A percentile compares a stretch with the other conserved stretches of the same genome.
Evolutionary conservation across 306 rosid genomes (phyloP).

Genomic region (Luffa acutangula): DNA sequence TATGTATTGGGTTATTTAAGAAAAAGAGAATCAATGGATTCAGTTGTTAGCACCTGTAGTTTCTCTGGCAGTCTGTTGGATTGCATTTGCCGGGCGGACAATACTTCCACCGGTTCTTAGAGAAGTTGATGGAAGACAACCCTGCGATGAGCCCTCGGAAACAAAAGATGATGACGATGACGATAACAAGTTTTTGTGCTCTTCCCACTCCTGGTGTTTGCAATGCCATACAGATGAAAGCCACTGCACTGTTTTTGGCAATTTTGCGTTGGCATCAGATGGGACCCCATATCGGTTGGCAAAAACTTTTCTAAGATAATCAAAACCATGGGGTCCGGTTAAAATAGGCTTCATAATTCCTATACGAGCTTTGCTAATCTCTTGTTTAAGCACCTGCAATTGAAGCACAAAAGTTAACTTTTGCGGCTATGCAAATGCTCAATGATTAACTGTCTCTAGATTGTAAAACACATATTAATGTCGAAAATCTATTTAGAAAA

Average conservation of each 20-base stretch:
- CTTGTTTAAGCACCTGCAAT: constrained; percentile 67
- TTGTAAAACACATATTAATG: background rate
- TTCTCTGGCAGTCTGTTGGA: constrained; percentile 20
- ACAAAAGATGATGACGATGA: constrained; percentile 31
- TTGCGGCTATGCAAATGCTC: background rate
- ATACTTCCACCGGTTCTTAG: constrained; percentile 73
- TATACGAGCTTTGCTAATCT: constrained; percentile 85
- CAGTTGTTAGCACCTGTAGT: constrained; percentile 25
- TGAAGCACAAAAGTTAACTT: background rate
- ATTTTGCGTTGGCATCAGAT: constrained; percentile 42
- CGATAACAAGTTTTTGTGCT: constrained; percentile 29
- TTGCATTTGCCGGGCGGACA: constrained; percentile 29
- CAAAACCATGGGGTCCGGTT: constrained; percentile 81
- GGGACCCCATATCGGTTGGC: constrained; percentile 65
- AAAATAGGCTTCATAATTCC: constrained; percentile 63
- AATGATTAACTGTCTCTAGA: background rate
- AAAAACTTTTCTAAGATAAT: constrained; percentile 79
- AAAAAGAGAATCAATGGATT: background rate
- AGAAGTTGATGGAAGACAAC: constrained; percentile 58
- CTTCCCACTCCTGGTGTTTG: constrained; percentile 86
- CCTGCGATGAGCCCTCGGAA: constrained; percentile 31
- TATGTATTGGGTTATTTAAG: background rate
- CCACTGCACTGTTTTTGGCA: constrained; percentile 61
- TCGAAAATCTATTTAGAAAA: background rate
- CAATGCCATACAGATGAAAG: constrained; percentile 46